Evolutionary conservation across 306 rosid species (phyloP), one percentile per base, ranked within the genome.

Genomic region (Biancaea sappan): DNA sequence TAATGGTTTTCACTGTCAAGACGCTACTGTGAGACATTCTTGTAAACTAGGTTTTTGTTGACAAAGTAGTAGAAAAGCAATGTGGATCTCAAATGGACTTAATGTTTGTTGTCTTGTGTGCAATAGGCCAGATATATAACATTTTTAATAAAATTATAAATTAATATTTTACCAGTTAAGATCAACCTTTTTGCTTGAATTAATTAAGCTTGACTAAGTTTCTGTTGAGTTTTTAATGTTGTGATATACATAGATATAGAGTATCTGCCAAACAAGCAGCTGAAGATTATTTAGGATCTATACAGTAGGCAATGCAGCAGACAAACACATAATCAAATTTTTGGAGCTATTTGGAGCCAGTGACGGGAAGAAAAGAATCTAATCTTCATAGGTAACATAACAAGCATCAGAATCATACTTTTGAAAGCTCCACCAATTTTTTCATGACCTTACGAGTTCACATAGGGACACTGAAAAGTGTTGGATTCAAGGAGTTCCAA

Each of bases 401-500:
- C 25, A 44, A 13, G 47, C 25, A 40, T 56, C 11, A 9, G 51
- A 71, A 52, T 50, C 44, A 13, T 6, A 29, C 44, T 26, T n/a
- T 57, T 44, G 56, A 72, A 57, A 26, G 47, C 34, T 41, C 35
- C 10, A 22, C 31, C 31, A 41, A 8, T 0, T 22, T 14, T 47
- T 21, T 16, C n/a, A 13, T 47, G 78, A 11, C 72, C 64, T 62
- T 62, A 24, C 53, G 15, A 63, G 28, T 47, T 61, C 60, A 74
- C 38, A 34, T 62, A 35, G 40, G 69, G 71, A 21, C 53, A 15
- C 62, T 22, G 3, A 62, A n/a, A 6, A 13, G 14, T 35, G 3
- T 13, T 15, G 46, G 77, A 41, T 47, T 58, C 35, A 26, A 43
- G 28, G 46, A 44, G 31, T 29, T 59, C 18, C n/a, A 11, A 72